Base-by-base conservation (phyloP, 441 rosid species). In the Melastoma candidum region DNA sequence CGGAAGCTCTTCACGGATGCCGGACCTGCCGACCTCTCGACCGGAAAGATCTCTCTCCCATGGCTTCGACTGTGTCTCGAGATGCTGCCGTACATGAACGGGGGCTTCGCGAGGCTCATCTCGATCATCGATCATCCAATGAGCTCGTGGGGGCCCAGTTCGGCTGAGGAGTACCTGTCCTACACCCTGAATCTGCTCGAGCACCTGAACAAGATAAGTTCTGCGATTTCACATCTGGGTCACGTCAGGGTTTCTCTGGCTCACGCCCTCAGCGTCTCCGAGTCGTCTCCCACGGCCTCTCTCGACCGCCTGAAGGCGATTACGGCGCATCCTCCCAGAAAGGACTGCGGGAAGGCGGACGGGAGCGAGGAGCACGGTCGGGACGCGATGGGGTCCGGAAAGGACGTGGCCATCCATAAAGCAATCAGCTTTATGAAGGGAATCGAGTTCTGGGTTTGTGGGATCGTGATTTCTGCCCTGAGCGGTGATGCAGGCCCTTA, bases 41-140 rank as follows among this genome's bases (percentile, higher is more conserved):
- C 69, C 4, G 78, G 65, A 53, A 47, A 44, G 49, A 9, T 74
- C 12, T 68, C 76, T 47, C 53, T 81, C 8, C 12, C 63, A 7
- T 77, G 79, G 83, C 56, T 79, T 58, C 78, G 49, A 4, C 65
- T 54, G 46, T 76, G 81, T 67, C 69, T 84, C 24, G 66, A 70
- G 69, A 44, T 81, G 45, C 48, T 84, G 39, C 74, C 71, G 45
- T 9, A 41, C 27, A 54, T 75, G 65, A 75, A 81, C 71, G 63
- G 65, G 52, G 81, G 78, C 24, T 79, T 84, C 63, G 74, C 74
- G 12, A 70, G 78, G 71, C 69, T 81, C 7, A 74, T 71, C 49
- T 69, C 65, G 61, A 75, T 62, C 13, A 69, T 84, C 26, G 81
- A 84, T 58, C 72, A 68, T 53, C 81, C 68, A 11, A 61, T 63